Evolutionary conservation across 495 filamentous ascomycete species (phyloP).

Genomic region (Aspergillus cristatus): DNA sequence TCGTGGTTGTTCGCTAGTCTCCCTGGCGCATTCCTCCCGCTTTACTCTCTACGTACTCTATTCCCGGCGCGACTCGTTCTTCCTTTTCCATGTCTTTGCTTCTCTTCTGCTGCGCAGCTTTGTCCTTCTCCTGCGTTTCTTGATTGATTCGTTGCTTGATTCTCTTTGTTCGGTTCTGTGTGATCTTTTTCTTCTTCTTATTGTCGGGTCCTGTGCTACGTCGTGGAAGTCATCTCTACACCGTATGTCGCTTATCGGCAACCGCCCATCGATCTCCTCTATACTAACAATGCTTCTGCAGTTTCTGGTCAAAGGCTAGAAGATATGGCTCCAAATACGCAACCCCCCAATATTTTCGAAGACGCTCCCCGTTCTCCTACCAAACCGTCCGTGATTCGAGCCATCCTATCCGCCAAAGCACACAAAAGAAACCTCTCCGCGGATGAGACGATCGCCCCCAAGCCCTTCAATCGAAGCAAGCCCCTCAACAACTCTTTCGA

Average conservation of each 20-base stretch:
- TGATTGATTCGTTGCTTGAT: no score
- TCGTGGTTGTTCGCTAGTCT: background rate
- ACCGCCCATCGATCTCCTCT: no score
- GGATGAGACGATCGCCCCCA: conserved; percentile 22
- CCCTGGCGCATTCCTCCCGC: no score
- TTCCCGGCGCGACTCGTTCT: no score
- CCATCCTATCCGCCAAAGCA: conserved; percentile 33
- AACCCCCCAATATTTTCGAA: conserved; percentile 37
- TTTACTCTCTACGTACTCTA: no score
- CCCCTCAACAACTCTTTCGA: conserved; percentile 10
- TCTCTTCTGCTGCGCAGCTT: conserved; percentile 6
- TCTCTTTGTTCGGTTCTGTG: conserved; percentile 14
- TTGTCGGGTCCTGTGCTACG: no score
- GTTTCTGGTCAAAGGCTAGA: conserved; percentile 29
- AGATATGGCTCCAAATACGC: conserved; percentile 30
- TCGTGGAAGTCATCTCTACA: no score
- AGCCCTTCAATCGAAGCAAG: conserved; percentile 8
- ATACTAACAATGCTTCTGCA: conserved; percentile 4
- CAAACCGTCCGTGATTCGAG: conserved; percentile 35
- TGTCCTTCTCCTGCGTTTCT: conserved; percentile 14
- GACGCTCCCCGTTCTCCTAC: conserved; percentile 29
- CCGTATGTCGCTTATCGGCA: no score
- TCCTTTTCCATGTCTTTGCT: conserved; percentile 16
- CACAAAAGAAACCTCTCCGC: conserved; percentile 35
- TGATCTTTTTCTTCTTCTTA: conserved; percentile 10